phyloP scores from a whole-genome alignment of 2,329 filamentous ascomycete species.

The Fusarium chuoi region DNA sequence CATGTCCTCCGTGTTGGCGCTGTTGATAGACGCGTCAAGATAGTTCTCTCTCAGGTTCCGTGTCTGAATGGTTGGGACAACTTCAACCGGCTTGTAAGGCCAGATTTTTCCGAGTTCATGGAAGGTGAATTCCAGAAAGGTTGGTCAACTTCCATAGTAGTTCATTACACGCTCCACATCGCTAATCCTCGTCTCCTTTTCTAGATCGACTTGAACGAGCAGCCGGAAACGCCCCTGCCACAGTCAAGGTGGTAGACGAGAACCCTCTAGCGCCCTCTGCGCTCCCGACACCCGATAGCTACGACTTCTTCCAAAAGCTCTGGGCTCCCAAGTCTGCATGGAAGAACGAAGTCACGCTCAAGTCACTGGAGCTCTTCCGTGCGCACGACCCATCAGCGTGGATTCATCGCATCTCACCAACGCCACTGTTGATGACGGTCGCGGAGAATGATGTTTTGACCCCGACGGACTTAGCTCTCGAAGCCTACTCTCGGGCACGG shows the following conservation, averaged over 20 bases:
- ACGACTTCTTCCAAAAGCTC: neutral
- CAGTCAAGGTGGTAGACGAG: neutral
- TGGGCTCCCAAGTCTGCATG: neutral
- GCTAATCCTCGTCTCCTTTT: neutral
- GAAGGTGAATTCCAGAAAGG: neutral
- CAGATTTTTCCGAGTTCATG: neutral
- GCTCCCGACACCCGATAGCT: neutral
- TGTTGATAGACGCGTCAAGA: neutral
- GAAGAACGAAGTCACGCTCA: neutral
- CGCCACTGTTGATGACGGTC: neutral
- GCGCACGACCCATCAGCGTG: neutral
- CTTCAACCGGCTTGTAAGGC: neutral
- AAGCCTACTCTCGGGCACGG: neutral
- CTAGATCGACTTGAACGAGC: neutral
- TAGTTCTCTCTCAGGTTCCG: neutral
- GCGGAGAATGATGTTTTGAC: neutral
- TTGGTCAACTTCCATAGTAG: rapidly evolving
- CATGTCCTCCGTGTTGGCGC: neutral
- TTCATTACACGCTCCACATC: rapidly evolving
- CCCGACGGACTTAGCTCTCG: neutral
- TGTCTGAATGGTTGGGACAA: neutral
- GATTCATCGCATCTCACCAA: neutral
- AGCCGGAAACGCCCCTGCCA: rapidly evolving
- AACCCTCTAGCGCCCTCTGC: neutral
- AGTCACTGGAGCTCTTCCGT: neutral